These are phyloP conservation scores for Iberis pinnata DNA, from an alignment of 345 rosid genomes.

Conservation along the genomic window DNA sequence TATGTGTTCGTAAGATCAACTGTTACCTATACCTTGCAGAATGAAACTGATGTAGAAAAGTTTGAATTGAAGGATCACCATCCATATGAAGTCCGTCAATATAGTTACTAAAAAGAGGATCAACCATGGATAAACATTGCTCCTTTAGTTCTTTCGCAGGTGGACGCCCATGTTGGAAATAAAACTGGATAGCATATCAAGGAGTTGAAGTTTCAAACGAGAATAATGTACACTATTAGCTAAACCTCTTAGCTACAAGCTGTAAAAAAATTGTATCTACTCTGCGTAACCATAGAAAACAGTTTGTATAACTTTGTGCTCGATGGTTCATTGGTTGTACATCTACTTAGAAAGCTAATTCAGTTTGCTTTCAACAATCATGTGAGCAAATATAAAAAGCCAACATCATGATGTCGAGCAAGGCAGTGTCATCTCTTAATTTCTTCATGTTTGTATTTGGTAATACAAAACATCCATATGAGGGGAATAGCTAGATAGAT, in stretches of 20 bases:
- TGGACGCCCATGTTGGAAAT: constrained; percentile 76
- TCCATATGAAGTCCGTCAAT: constrained; percentile 50
- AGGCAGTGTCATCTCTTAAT: neutral
- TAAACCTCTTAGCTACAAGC: constrained; percentile 9
- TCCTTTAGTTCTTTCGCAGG: constrained; percentile 65
- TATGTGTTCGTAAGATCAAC: constrained; percentile 11
- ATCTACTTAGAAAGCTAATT: neutral
- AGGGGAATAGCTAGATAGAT: neutral
- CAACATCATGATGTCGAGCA: constrained; percentile 6
- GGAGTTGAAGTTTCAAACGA: constrained; percentile 1
- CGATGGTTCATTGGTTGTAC: neutral
- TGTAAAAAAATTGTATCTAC: neutral
- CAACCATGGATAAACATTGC: constrained; percentile 47
- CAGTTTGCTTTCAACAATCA: constrained; percentile 2
- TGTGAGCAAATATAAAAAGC: neutral
- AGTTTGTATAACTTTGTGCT: neutral
- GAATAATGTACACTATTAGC: neutral
- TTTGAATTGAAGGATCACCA: constrained; percentile 43
- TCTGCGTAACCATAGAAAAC: neutral
- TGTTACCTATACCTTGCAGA: constrained; percentile 3
- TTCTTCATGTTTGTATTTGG: neutral
- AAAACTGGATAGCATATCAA: constrained; percentile 52
- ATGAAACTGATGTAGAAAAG: neutral
- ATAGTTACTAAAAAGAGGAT: constrained; percentile 46
- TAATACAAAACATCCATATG: constrained; percentile 4